These are phyloP conservation scores for Phoenix roebelenii DNA, from an alignment of 176 grass and related monocot species.

Conservation along the genomic window DNA sequence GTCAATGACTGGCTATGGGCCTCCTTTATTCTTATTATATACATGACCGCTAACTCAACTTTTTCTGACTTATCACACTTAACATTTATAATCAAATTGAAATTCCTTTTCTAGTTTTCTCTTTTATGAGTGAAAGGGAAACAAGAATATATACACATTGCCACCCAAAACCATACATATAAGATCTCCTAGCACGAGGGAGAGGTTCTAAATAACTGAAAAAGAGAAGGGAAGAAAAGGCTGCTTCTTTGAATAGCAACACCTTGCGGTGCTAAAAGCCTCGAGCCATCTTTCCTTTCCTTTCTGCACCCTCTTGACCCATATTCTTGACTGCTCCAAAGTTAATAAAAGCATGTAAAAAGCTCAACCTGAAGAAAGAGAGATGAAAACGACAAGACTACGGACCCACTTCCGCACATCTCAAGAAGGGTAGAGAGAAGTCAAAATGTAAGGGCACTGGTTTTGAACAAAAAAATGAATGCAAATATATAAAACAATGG, in stretches of 20 bases:
- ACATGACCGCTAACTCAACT: too few relatives aligned
- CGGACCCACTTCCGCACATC: conserved; percentile 50
- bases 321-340: conserved; percentile 3
- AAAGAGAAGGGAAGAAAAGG: background rate
- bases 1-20: too few relatives aligned
- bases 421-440: background rate
- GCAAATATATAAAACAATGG: too few relatives aligned
- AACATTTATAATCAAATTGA: background rate
- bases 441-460: background rate
- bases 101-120: background rate
- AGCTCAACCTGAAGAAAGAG: conserved; percentile 46
- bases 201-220: too few relatives aligned
- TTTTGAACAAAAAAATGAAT: too few relatives aligned
- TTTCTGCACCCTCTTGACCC: conserved; percentile 21
- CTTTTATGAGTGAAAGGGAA: background rate
- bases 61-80: background rate
- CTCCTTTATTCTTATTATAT: too few relatives aligned
- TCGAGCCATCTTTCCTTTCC: conserved; percentile 32
- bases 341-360: conserved; percentile 14
- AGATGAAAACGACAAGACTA: conserved; percentile 61
- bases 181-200: too few relatives aligned
- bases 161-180: too few relatives aligned
- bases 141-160: too few relatives aligned
- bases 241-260: background rate
- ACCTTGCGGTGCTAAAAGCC: conserved; percentile 40